A percentile compares a stretch with the other conserved stretches of the same genome.
These are phyloP conservation scores for Lipomyces spencermartinsiae DNA, from an alignment of 805 yeast genomes.

Conservation along the genomic window DNA sequence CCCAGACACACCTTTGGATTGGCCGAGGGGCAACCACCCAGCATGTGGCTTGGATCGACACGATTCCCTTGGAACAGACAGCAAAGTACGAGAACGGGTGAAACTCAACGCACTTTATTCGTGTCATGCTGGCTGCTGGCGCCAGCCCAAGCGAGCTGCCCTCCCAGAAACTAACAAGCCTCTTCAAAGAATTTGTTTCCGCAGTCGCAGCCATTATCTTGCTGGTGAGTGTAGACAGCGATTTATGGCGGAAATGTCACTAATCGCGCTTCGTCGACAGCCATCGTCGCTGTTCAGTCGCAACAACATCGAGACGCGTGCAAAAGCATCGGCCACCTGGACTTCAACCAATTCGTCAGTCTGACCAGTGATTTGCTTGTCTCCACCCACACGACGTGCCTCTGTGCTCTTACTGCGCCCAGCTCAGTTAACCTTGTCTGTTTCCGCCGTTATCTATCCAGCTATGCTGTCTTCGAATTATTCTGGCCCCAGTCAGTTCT, in stretches of 20 bases:
- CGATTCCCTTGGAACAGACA: not conserved
- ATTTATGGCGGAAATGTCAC: not conserved
- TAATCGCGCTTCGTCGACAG: not conserved
- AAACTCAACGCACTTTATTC: not conserved
- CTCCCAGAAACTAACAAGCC: not conserved
- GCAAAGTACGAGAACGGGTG: not conserved
- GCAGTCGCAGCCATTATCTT: not conserved
- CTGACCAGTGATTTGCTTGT: not conserved
- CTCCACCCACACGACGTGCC: not conserved
- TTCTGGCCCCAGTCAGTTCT: not conserved
- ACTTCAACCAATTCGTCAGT: not conserved
- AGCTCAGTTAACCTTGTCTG: not conserved
- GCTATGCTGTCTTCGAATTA: not conserved
- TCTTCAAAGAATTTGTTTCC: not conserved
- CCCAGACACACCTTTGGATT: not conserved
- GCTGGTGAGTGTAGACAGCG: not conserved
- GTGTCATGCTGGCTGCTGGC: not conserved
- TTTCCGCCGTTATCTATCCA: not conserved
- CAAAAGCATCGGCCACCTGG: not conserved
- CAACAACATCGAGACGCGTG: not conserved
- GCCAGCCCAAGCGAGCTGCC: not conserved
- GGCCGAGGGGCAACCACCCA: not conserved
- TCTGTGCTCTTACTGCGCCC: not conserved
- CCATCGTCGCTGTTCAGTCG: not conserved
- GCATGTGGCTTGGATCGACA: not conserved